Evolutionary conservation across 1,284 basidiomycete species (phyloP), one percentile per base, ranked within the genome.

Genomic region (Fistulinella cinereoalba): DNA sequence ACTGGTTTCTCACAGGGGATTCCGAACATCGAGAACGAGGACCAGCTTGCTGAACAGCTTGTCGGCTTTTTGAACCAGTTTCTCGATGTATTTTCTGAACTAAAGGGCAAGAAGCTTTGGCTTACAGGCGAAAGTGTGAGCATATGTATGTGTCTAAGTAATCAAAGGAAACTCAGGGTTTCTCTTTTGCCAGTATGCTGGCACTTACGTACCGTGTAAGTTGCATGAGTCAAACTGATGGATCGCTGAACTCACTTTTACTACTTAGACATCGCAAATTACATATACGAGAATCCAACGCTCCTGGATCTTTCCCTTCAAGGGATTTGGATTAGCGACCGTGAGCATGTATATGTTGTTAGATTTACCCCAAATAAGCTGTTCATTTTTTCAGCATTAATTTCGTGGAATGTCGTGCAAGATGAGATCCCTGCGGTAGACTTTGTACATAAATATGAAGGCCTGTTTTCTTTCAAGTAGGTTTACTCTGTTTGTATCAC

Each of bases 1-100:
- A 90, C 87, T 0, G 91, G 91, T 2, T 92, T 85, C 61, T 85
- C 85, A 1, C 81, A 83, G 53, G 91, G 91, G 6, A 74, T 57
- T 8, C 85, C 86, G 1, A 79, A 83, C 49, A 83, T 83, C 24
- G 52, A 88, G 76, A 72, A 87, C 44, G 85, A 88, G 56, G 74
- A 82, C 28, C 80, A 85, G 33, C 71, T 88, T 5, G 80, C 78
- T 0, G 69, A 56, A 16, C 70, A 71, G 40, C 56, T 72, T 7
- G 55, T 64, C n/a, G 71, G 71, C 9, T 88, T 88, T 63, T 54
- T 89, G 55, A 75, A 84, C 48, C 87, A 89, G 58, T 89, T 89
- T 67, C 70, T 89, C 11, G 75, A 81, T 18, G 77, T 89, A 1
- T 88, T 88, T 66, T 71, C 71, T 0, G 85, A 88, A 55, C 59